A percentile compares a stretch with the other conserved stretches of the same genome.
Conservation (phyloP, 768 basidiomycete species). For the Kwoniella pini region DNA sequence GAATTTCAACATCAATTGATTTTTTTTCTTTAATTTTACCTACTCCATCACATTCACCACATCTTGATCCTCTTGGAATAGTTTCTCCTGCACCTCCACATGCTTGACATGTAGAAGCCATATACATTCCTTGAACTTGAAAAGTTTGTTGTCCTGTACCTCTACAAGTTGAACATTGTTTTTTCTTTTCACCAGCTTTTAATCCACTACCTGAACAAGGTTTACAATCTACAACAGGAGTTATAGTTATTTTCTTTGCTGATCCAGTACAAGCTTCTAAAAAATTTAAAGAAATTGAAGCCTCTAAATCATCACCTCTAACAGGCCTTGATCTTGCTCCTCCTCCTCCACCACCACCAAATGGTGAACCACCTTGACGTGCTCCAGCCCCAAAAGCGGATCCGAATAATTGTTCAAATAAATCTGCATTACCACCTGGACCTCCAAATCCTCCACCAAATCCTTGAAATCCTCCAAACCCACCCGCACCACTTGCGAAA, state of each 20-base stretch:
- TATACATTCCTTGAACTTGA: constrained; percentile 92
- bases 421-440: constrained; percentile 60
- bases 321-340: constrained; percentile 54
- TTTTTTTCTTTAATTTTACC: constrained; percentile 70
- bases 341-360: constrained; percentile 56
- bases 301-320: constrained; percentile 80
- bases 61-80: constrained; percentile 75
- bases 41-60: constrained; percentile 76
- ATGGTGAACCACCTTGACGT: constrained; percentile 38
- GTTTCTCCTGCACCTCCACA: constrained; percentile 80
- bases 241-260: constrained; percentile 70
- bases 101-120: constrained; percentile 83
- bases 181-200: constrained; percentile 79
- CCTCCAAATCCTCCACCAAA: constrained; percentile 60
- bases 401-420: constrained; percentile 87
- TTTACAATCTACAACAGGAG: constrained; percentile 77
- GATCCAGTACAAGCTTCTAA: constrained; percentile 94
- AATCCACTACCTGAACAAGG: constrained; percentile 84
- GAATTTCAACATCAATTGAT: constrained; percentile 17
- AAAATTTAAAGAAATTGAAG: constrained; percentile 73
- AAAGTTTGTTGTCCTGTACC: constrained; percentile 87
- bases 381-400: constrained; percentile 58
- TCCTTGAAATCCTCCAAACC: constrained; percentile 74
- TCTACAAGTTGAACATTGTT: constrained; percentile 74
- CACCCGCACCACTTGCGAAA: constrained; percentile 67